Percentiles rank a stretch among this genome's conserved stretches.
Evolutionary conservation across 2,329 filamentous ascomycete species (phyloP).

Genomic region (Hymenoscyphus fraxineus): DNA sequence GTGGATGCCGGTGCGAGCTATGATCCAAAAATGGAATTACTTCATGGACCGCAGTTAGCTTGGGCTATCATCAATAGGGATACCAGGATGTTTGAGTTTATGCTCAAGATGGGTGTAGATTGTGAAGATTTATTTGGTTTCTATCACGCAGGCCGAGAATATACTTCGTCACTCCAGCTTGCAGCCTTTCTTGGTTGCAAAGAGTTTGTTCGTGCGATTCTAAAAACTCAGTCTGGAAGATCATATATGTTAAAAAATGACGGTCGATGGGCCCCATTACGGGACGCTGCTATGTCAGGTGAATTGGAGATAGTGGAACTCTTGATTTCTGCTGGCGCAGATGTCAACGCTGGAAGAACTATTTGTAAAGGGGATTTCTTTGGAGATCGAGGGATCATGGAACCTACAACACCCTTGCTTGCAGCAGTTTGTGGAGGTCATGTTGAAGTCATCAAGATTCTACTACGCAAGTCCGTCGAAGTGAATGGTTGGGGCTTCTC

Average conservation of each 20-base stretch:
- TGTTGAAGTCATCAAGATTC: background rate
- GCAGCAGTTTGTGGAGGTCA: background rate
- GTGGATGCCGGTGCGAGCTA: background rate
- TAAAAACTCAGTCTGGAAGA: background rate
- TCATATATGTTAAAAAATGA: background rate
- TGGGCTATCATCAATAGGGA: background rate
- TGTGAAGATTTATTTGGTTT: background rate
- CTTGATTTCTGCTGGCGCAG: background rate
- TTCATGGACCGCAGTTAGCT: background rate
- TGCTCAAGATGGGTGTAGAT: background rate
- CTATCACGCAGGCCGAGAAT: background rate
- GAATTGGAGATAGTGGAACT: background rate
- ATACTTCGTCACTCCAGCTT: background rate
- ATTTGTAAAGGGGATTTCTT: background rate
- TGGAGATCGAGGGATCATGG: background rate
- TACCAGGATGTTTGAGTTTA: background rate
- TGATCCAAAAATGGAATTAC: background rate
- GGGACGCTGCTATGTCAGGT: background rate
- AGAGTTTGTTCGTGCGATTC: background rate
- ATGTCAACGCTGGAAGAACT: background rate
- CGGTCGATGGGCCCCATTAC: background rate
- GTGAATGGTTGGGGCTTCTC: background rate
- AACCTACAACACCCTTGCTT: background rate
- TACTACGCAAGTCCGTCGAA: background rate
- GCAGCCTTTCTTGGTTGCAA: background rate